Evolutionary conservation across 2,329 filamentous ascomycete genomes (phyloP), one percentile per base, ranked within the genome.

Genomic region (Sarocladium brachiariae): DNA sequence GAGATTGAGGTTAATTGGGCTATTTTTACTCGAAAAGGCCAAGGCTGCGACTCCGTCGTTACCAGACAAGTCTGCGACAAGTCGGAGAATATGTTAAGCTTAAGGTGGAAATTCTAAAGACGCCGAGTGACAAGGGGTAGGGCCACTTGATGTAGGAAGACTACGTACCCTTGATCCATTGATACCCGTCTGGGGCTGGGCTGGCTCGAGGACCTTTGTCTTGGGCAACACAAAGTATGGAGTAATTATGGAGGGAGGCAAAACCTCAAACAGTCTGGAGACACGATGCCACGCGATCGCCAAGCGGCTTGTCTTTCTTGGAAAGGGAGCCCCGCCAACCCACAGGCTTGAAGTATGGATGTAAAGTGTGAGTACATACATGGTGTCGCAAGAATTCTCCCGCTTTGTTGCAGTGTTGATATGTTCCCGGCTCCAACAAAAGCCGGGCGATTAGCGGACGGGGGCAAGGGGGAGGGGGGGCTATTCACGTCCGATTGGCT

Each of bases 31-130:
- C 33, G 7, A 19, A 8, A 25, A 19, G 37, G 23, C 37, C 23
- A 18, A 39, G 39, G 37, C 8, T 11, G 18, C 16, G 21, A 41
- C 13, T 19, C 18, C 37, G 19, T 9, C 37, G 19, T 18, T 8
- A 24, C 8, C 13, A 21, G 18, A 23, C 18, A 41, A n/a, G 14
- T 47, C 43, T 47, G 43, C 27, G 27, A 47, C 43, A 10, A 45
- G 43, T 47, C 43, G 43, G 43, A 47, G 43, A 47, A 47, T 47
- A 25, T 43, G 39, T 43, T 43, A 43, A 43, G 39, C 39, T 25
- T 39, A 35, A 13, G n/a, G 27, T 10, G 21, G 21, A 16, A 19
- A 43, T 4, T 5, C 23, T 43, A 43, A n/a, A 43, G 39, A 27
- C n/a, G 21, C 23, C 39, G 21, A 25, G 39, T 23, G 19, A 9